Conservation (phyloP, 2,329 filamentous ascomycete genomes). For the Fusarium fujikuroi region DNA sequence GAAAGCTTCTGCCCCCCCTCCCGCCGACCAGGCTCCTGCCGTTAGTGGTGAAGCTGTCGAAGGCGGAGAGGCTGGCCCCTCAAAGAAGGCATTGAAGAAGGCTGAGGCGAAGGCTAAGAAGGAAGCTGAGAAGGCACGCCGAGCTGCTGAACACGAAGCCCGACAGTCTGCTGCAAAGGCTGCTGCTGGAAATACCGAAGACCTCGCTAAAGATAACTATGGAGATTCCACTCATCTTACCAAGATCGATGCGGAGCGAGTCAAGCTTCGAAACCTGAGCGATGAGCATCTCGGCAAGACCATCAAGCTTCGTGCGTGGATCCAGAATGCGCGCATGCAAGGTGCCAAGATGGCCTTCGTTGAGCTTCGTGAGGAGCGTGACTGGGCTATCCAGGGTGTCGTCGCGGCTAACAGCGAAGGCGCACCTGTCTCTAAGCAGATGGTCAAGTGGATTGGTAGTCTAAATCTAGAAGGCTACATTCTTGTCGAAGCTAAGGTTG, state of each 20-base stretch:
- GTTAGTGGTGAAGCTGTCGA: slow-evolving; percentile 28
- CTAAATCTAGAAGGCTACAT: slow-evolving; percentile 86
- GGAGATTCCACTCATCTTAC: slow-evolving; percentile 73
- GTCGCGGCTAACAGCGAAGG: slow-evolving; percentile 74
- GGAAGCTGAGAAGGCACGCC: slow-evolving; percentile 80
- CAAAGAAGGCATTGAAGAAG: slow-evolving; percentile 83
- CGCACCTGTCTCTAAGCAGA: slow-evolving; percentile 77
- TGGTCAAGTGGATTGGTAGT: slow-evolving; percentile 90
- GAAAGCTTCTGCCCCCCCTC: slow-evolving; percentile 25
- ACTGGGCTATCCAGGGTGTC: slow-evolving; percentile 85
- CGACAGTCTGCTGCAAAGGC: slow-evolving; percentile 75
- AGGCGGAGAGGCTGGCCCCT: slow-evolving; percentile 35
- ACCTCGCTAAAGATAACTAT: slow-evolving; percentile 81
- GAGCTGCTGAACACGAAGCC: slow-evolving; percentile 79
- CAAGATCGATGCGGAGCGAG: slow-evolving; percentile 65
- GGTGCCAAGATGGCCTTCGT: slow-evolving; percentile 92
- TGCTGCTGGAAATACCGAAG: slow-evolving; percentile 72
- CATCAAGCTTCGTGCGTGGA: slow-evolving; percentile 80
- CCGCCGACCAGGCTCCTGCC: slow-evolving; percentile 25
- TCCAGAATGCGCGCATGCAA: slow-evolving; percentile 90
- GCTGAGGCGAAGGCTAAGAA: slow-evolving; percentile 87
- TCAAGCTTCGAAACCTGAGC: slow-evolving; percentile 71
- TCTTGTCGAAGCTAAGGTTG: slow-evolving; percentile 80
- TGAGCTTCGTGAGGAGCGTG: slow-evolving; percentile 80
- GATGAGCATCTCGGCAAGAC: slow-evolving; percentile 75